Conservation (phyloP, 2,329 filamentous ascomycete genomes). For the Exophiala spinifera region DNA sequence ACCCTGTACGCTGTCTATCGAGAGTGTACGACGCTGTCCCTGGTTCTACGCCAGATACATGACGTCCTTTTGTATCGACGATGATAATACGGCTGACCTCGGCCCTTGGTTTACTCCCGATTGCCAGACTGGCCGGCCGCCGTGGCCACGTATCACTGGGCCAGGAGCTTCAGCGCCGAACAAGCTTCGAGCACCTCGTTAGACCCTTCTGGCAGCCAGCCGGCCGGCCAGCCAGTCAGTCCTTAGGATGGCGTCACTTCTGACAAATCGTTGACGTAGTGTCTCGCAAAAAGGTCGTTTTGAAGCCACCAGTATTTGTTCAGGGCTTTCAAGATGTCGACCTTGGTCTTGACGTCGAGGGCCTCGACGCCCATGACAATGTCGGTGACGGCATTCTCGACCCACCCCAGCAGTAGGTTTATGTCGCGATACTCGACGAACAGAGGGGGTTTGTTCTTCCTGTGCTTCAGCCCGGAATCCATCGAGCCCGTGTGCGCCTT, state of each 20-base stretch:
- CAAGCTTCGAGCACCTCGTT: neutral
- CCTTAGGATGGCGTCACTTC: neutral
- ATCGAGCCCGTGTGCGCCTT: slow-evolving; percentile 32
- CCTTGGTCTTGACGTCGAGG: slow-evolving; percentile 29
- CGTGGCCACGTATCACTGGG: neutral
- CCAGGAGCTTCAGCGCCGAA: neutral
- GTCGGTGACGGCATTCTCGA: slow-evolving; percentile 32
- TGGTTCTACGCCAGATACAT: neutral
- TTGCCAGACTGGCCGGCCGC: neutral
- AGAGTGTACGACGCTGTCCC: neutral
- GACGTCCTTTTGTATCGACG: neutral
- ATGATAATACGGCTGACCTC: neutral
- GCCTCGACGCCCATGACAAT: slow-evolving; percentile 31
- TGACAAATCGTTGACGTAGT: slow-evolving; percentile 25
- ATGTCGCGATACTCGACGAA: slow-evolving; percentile 33
- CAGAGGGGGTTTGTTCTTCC: slow-evolving; percentile 29
- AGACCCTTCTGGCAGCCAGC: too few relatives aligned
- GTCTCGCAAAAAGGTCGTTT: slow-evolving; percentile 34
- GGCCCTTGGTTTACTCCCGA: neutral
- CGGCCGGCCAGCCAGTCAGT: too few relatives aligned
- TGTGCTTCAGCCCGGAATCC: slow-evolving; percentile 30
- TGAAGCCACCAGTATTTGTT: slow-evolving; percentile 35
- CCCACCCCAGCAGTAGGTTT: slow-evolving; percentile 30
- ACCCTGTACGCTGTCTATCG: too few relatives aligned
- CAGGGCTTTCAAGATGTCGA: slow-evolving; percentile 29